A percentile compares a stretch with the other conserved stretches of the same genome.
phyloP scores from a whole-genome alignment of 345 rosid genomes.

The Eucalyptus melliodora region DNA sequence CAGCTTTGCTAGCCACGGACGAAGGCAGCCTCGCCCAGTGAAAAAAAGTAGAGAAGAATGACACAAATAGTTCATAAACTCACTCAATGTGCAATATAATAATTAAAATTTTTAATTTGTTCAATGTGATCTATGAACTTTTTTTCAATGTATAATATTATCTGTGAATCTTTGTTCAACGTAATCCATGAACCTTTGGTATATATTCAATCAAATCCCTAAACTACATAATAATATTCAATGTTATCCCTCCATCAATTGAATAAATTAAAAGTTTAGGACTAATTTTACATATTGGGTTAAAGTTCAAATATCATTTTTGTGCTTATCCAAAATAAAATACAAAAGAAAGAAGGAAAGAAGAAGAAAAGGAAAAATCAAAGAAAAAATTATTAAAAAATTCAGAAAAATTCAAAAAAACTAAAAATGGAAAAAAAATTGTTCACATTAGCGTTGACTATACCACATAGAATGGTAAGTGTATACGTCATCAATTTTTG shows the following conservation, averaged over 20 bases:
- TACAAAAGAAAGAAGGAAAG: background rate
- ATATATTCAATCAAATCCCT: background rate
- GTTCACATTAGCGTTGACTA: background rate
- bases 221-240: no score
- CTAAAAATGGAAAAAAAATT: background rate
- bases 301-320: no score
- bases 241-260: background rate
- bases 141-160: no score
- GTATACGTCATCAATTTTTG: no score
- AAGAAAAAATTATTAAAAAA: no score
- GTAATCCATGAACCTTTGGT: background rate
- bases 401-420: background rate
- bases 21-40: background rate
- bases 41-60: background rate
- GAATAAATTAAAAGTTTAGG: background rate
- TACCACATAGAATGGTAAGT: background rate
- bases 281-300: no score
- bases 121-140: no score
- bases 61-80: fast-evolving
- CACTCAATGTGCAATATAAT: no score
- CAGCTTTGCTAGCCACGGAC: background rate
- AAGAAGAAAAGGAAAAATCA: background rate
- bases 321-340: background rate
- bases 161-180: no score
- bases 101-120: no score